phyloP scores from a whole-genome alignment of 2,329 filamentous ascomycete species.

The Apiospora aurea region DNA sequence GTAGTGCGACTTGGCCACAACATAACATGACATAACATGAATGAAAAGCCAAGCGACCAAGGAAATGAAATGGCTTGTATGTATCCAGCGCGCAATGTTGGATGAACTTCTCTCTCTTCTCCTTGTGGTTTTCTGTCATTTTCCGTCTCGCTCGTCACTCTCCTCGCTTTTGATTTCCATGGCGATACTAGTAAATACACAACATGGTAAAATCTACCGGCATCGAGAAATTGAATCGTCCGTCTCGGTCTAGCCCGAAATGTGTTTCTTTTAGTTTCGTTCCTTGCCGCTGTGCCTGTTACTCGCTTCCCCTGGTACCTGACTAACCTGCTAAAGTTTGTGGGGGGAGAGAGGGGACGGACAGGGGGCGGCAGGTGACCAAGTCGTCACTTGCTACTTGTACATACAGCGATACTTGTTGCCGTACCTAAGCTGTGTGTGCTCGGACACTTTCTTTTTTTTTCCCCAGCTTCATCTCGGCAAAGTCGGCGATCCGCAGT shows the following conservation, averaged over 20 bases:
- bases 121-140: neutral
- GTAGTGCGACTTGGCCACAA: slow-evolving; percentile 1
- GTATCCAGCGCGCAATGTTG: neutral
- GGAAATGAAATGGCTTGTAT: neutral
- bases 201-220: too few species aligned
- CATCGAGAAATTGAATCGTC: neutral
- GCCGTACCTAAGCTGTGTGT: neutral
- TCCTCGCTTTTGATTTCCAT: neutral
- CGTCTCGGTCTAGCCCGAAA: neutral
- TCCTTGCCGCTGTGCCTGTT: slow-evolving; percentile 9
- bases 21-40: neutral
- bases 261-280: slow-evolving; percentile 6
- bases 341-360: neutral
- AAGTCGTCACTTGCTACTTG: too few species aligned
- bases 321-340: neutral
- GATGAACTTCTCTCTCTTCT: slow-evolving; percentile 1
- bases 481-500: slow-evolving; percentile 16
- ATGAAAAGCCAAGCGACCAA: neutral
- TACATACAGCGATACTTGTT: neutral
- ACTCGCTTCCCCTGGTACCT: neutral
- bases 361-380: neutral
- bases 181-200: neutral
- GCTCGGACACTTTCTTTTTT: slow-evolving; percentile 22
- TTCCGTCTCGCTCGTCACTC: neutral
- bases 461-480: slow-evolving; percentile 21